These are phyloP conservation scores for Colletotrichum spaethianum DNA, from an alignment of 2,329 filamentous ascomycete genomes.

Conservation along the genomic window DNA sequence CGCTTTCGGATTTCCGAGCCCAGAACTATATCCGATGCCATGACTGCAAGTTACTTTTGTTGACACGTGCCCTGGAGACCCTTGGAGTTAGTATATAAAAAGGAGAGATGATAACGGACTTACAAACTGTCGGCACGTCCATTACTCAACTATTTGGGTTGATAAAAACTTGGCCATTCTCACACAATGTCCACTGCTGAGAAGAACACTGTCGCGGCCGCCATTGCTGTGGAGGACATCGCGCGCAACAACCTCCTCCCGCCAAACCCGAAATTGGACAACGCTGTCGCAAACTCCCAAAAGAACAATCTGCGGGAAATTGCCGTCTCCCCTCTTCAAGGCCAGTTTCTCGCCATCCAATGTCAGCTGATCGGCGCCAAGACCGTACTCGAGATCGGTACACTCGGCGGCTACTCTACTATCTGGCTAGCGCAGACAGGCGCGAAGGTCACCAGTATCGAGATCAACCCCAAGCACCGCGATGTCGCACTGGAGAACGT, in stretches of 20 bases:
- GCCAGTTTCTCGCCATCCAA: slow-evolving; percentile 57
- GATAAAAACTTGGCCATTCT: background rate
- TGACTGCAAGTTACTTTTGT: background rate
- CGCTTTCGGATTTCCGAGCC: background rate
- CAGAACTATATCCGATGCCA: background rate
- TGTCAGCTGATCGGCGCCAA: slow-evolving; percentile 52
- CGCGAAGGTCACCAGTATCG: slow-evolving; percentile 64
- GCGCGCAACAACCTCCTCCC: slow-evolving; percentile 5
- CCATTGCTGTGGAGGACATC: slow-evolving; percentile 1
- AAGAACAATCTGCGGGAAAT: slow-evolving; percentile 55
- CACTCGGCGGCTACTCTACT: slow-evolving; percentile 67
- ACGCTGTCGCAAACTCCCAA: slow-evolving; percentile 50
- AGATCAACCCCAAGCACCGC: slow-evolving; percentile 61
- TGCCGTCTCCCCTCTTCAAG: slow-evolving; percentile 52
- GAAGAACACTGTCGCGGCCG: background rate
- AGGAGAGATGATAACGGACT: no score
- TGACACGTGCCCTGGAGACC: background rate
- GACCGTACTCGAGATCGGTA: slow-evolving; percentile 67
- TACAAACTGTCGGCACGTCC: no score
- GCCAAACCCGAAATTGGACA: slow-evolving; percentile 42
- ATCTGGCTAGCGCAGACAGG: slow-evolving; percentile 64
- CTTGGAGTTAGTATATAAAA: background rate
- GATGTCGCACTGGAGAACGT: slow-evolving; percentile 62
- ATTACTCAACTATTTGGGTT: background rate
- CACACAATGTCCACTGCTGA: background rate